phyloP scores from a whole-genome alignment of 2,329 filamentous ascomycete species.

The Ceratocystis harringtonii region DNA sequence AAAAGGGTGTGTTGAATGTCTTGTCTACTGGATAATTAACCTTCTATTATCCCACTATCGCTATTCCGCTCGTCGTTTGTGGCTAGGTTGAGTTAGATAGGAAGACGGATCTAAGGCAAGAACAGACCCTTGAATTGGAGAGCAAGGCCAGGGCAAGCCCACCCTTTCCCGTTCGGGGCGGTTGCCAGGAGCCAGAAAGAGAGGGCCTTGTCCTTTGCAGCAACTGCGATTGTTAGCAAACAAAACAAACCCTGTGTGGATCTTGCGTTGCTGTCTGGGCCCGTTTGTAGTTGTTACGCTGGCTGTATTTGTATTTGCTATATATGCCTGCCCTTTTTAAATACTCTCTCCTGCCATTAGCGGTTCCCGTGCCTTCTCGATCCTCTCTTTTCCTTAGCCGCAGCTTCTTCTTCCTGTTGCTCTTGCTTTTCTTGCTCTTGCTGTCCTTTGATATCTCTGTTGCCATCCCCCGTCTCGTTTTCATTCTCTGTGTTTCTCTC shows the following conservation, averaged over 20 bases:
- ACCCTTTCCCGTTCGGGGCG: not conserved
- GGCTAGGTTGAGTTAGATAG: not conserved
- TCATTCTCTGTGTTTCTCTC: not conserved
- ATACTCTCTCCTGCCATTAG: not conserved
- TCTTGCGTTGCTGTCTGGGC: not conserved
- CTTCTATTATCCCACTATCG: no score
- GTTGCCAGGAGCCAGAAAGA: not conserved
- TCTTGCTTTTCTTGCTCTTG: not conserved
- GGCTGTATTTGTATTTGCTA: not conserved
- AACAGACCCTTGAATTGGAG: constrained; percentile 3
- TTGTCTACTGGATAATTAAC: no score
- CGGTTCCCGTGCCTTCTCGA: constrained; percentile 6
- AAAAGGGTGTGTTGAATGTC: no score
- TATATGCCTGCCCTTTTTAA: constrained; percentile 2
- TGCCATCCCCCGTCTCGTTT: not conserved
- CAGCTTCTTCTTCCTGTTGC: not conserved
- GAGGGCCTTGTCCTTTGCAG: not conserved
- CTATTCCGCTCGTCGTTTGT: not conserved
- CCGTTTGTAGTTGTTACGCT: constrained; percentile 2
- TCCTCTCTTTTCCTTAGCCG: not conserved
- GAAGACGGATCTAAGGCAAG: not conserved
- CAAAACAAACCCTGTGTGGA: constrained; percentile 6
- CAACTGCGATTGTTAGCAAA: not conserved
- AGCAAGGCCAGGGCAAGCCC: not conserved
- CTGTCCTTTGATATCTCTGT: no score